phyloP scores from a whole-genome alignment of 2,329 filamentous ascomycete species.

The Fusarium nanum region DNA sequence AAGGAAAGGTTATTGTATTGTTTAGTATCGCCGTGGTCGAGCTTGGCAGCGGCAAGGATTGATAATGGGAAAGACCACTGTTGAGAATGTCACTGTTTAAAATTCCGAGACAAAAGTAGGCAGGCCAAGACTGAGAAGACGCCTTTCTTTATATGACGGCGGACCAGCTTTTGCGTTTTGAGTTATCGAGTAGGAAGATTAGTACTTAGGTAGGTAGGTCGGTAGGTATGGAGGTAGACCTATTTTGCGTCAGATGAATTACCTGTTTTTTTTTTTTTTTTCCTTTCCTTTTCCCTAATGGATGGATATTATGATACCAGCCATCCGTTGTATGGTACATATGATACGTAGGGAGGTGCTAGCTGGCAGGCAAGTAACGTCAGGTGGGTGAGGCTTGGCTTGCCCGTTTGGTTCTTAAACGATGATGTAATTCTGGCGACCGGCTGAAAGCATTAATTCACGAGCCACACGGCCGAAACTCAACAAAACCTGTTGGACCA shows the following conservation, averaged over 20 bases:
- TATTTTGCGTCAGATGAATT: slow-evolving; percentile 27
- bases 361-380: neutral
- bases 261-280: slow-evolving; percentile 27
- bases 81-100: slow-evolving; percentile 19
- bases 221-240: neutral
- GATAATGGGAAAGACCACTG: slow-evolving; percentile 2
- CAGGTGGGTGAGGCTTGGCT: slow-evolving; percentile 35
- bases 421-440: slow-evolving; percentile 45
- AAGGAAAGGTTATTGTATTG: neutral
- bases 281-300: neutral
- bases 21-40: slow-evolving; percentile 5
- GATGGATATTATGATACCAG: slow-evolving; percentile 21
- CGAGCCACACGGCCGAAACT: neutral
- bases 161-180: slow-evolving; percentile 8
- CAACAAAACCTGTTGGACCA: slow-evolving; percentile 25
- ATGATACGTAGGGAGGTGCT: neutral
- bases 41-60: slow-evolving; percentile 1
- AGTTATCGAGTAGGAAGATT: neutral
- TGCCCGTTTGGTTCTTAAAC: slow-evolving; percentile 27
- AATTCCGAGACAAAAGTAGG: slow-evolving; percentile 25
- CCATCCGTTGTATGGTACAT: neutral
- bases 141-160: slow-evolving; percentile 13
- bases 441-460: slow-evolving; percentile 15
- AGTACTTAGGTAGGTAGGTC: neutral
- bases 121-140: slow-evolving; percentile 16